Evolutionary conservation across 495 filamentous ascomycete species (phyloP).

Genomic region (Neurospora tetraspora): DNA sequence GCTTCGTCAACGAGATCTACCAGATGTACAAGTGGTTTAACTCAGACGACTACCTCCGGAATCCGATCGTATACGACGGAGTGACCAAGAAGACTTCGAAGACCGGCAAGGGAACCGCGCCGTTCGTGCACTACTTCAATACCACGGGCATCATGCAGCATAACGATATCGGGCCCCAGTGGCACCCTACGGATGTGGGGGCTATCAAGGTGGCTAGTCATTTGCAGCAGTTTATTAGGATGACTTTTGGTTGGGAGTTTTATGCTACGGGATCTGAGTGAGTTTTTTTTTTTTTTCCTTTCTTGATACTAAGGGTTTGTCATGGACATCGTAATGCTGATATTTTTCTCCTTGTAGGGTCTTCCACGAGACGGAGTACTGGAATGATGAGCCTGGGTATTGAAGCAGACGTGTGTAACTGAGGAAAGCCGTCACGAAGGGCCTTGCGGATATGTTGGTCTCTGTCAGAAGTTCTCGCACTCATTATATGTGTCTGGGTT

Average conservation of each 20-base stretch:
- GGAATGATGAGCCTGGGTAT: slow-evolving; percentile 47
- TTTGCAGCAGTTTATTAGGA: slow-evolving; percentile 45
- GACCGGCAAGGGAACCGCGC: slow-evolving; percentile 23
- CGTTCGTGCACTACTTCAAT: slow-evolving; percentile 60
- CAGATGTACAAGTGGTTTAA: slow-evolving; percentile 49
- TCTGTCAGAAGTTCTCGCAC: not conserved
- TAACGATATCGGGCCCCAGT: slow-evolving; percentile 55
- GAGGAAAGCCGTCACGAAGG: not conserved
- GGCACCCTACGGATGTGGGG: slow-evolving; percentile 57
- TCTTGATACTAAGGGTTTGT: not conserved
- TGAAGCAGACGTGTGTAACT: slow-evolving; percentile 8
- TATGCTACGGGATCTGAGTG: slow-evolving; percentile 50
- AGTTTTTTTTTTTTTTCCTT: slow-evolving; percentile 3
- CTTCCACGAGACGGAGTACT: slow-evolving; percentile 51
- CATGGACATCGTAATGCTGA: not conserved
- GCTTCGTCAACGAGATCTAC: slow-evolving; percentile 41
- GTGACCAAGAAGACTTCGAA: slow-evolving; percentile 30
- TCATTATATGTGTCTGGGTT: not conserved
- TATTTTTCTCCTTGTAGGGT: slow-evolving; percentile 24
- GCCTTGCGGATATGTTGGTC: not conserved
- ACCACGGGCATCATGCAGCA: slow-evolving; percentile 59
- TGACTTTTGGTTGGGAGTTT: slow-evolving; percentile 50
- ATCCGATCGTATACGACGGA: slow-evolving; percentile 34
- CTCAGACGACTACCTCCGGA: slow-evolving; percentile 32
- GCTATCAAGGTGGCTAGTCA: slow-evolving; percentile 61